Conservation (phyloP, 2,329 filamentous ascomycete species). For the Diaporthe eres region DNA sequence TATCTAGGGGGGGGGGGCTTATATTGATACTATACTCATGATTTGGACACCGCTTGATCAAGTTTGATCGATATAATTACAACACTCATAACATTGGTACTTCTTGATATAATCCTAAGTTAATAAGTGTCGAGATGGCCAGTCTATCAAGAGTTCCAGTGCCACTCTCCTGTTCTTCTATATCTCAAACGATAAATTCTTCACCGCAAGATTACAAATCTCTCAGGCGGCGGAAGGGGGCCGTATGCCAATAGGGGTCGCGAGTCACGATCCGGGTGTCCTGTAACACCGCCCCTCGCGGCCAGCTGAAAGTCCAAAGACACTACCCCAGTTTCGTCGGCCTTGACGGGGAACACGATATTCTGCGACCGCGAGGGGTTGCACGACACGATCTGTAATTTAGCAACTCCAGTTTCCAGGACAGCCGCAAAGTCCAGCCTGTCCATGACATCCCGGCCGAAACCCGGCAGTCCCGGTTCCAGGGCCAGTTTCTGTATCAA, state of each 20-base stretch:
- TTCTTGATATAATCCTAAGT: too few relatives aligned
- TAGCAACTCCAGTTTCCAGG: not conserved
- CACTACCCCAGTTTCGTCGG: constrained; percentile 19
- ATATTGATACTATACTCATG: too few relatives aligned
- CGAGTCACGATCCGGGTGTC: not conserved
- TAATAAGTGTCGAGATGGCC: too few relatives aligned
- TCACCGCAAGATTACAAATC: not conserved
- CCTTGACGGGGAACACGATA: constrained; percentile 22
- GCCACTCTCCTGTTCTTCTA: too few relatives aligned
- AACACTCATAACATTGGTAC: too few relatives aligned
- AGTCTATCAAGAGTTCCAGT: too few relatives aligned
- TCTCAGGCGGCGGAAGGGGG: not conserved
- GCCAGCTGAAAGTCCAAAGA: constrained; percentile 22
- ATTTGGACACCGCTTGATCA: too few relatives aligned
- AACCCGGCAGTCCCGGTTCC: not conserved
- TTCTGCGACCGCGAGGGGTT: not conserved
- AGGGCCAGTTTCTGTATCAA: not conserved
- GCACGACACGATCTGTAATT: not conserved
- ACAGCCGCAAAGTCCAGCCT: not conserved
- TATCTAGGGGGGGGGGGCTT: too few relatives aligned
- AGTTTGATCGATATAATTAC: too few relatives aligned
- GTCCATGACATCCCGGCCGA: not conserved
- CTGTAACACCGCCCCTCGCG: not conserved
- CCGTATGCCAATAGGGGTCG: not conserved
- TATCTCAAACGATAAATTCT: not conserved